Conservation (phyloP, 345 rosid genomes). For the Noccaea caerulescens region DNA sequence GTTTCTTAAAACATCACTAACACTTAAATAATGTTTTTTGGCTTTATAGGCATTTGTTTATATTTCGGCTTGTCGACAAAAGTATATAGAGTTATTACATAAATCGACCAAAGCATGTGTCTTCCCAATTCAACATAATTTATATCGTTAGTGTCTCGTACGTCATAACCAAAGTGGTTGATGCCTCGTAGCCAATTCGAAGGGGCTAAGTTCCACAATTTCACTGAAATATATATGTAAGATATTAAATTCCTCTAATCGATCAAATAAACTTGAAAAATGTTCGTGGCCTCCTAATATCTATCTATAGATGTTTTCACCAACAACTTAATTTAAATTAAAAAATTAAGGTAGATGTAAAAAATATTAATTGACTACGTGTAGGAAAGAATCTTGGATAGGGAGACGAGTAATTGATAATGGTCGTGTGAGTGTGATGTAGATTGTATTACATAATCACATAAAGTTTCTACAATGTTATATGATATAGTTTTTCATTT, state of each 20-base stretch:
- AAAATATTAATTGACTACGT: conserved; percentile 12
- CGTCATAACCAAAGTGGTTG: conserved; percentile 31
- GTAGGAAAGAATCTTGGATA: conserved; percentile 38
- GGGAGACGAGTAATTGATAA: conserved; percentile 20
- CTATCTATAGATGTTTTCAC: background rate
- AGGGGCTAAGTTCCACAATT: conserved; percentile 32
- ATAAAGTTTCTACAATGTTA: conserved; percentile 29
- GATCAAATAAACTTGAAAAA: background rate
- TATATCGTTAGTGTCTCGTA: conserved; percentile 31
- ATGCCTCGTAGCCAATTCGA: conserved; percentile 40
- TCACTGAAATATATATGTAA: conserved; percentile 6
- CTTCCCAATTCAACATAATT: conserved; percentile 26
- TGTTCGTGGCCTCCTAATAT: conserved; percentile 18
- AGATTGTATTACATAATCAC: conserved; percentile 40
- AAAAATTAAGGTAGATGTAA: conserved; percentile 3
- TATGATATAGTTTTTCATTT: conserved; percentile 28
- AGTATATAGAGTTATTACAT: conserved; percentile 17
- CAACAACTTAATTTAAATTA: background rate
- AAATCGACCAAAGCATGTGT: conserved; percentile 33
- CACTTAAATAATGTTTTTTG: conserved; percentile 17
- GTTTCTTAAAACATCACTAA: conserved; percentile 35
- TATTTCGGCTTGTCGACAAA: conserved; percentile 22
- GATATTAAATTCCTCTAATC: conserved; percentile 12
- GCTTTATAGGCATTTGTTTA: conserved; percentile 30
- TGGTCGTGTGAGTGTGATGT: conserved; percentile 38